Percentiles rank a stretch among this genome's conserved stretches.
Evolutionary conservation across 2,329 filamentous ascomycete genomes (phyloP).

Genomic region (Cladosporium velox): DNA sequence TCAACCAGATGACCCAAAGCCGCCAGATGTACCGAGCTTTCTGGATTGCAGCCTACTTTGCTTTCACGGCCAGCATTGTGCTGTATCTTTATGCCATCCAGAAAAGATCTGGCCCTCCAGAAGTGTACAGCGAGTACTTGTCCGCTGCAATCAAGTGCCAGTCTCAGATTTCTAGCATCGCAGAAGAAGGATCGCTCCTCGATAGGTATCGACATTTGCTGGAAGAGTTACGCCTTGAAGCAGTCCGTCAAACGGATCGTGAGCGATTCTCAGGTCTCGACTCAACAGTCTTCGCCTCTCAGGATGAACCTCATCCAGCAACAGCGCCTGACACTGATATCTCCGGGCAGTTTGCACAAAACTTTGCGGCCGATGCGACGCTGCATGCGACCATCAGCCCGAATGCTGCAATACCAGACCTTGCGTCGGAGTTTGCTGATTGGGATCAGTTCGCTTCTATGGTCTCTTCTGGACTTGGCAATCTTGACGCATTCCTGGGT

Average conservation of each 20-base stretch:
- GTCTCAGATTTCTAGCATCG: constrained; percentile 11
- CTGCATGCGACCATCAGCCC: not conserved
- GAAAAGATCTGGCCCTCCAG: not conserved
- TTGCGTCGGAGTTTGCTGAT: not conserved
- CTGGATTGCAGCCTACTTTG: constrained; percentile 13
- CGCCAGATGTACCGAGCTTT: constrained; percentile 10
- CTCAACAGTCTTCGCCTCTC: not conserved
- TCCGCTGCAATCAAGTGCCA: constrained; percentile 5
- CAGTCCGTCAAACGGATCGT: constrained; percentile 46
- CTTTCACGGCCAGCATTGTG: constrained; percentile 12
- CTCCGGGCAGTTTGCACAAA: not conserved
- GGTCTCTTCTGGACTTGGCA: not conserved
- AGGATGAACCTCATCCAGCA: not conserved
- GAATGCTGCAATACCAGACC: not conserved
- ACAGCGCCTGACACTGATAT: not conserved
- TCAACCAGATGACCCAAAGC: constrained; percentile 3
- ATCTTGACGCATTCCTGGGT: not conserved
- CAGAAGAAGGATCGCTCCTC: constrained; percentile 12
- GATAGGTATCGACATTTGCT: constrained; percentile 10
- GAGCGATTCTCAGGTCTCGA: not conserved
- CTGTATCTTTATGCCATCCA: constrained; percentile 3
- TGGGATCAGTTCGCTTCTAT: not conserved
- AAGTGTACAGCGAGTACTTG: not conserved
- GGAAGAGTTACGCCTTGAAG: constrained; percentile 37
- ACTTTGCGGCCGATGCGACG: not conserved